Evolutionary conservation across 1,139 yeast genomes (phyloP).

Genomic region (Geotrichum citri-aurantii): DNA sequence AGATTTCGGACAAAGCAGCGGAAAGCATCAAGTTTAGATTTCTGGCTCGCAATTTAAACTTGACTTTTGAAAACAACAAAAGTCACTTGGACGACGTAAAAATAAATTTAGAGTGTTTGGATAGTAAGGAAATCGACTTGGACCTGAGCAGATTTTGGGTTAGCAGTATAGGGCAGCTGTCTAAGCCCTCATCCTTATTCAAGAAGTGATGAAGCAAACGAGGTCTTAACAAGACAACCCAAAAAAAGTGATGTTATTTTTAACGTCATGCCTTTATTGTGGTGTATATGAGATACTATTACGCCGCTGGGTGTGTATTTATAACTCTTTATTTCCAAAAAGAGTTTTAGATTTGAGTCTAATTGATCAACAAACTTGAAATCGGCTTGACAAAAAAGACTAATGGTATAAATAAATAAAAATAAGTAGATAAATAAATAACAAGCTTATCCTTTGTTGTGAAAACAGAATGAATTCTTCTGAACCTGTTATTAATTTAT

Average conservation of each 20-base stretch:
- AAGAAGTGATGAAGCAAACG: not conserved
- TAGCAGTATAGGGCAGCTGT: not conserved
- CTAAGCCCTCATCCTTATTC: not conserved
- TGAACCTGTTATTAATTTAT: not conserved
- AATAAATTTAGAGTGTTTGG: not conserved
- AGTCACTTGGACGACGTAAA: not conserved
- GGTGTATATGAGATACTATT: not conserved
- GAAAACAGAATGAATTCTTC: not conserved
- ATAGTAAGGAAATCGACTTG: not conserved
- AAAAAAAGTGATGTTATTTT: not conserved
- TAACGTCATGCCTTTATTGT: not conserved
- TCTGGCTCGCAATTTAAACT: not conserved
- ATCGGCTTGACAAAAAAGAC: not conserved
- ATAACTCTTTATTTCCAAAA: not conserved
- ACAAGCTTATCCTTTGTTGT: not conserved
- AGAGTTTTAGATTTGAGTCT: not conserved
- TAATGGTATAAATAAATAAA: not conserved
- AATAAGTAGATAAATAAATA: not conserved
- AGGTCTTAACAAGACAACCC: not conserved
- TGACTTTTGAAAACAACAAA: not conserved
- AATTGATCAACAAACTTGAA: not conserved
- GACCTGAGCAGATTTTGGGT: not conserved
- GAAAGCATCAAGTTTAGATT: not conserved
- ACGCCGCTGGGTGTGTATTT: not conserved
- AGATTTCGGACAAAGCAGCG: not conserved